A percentile compares a stretch with the other conserved stretches of the same genome.
Evolutionary conservation across 768 basidiomycete genomes (phyloP).

Genomic region (Kwoniella sp.): DNA sequence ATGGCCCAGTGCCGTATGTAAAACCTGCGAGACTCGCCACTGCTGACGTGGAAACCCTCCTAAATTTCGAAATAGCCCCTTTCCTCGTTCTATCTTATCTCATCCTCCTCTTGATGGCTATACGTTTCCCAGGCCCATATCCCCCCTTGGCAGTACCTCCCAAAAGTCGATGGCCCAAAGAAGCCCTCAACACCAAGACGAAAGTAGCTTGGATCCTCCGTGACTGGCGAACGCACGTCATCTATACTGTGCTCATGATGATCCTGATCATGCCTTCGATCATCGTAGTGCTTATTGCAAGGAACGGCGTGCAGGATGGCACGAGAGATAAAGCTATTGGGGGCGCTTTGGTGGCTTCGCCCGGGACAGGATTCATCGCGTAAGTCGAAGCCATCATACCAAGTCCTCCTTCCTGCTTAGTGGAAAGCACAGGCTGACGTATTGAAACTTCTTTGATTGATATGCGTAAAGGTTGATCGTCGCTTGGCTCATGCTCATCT

Average conservation of each 20-base stretch:
- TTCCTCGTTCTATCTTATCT: conserved; percentile 10
- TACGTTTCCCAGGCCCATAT: conserved; percentile 13
- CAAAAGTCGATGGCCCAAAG: conserved; percentile 3
- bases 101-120: conserved; percentile 2
- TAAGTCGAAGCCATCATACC: conserved; percentile 8
- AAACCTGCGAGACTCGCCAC: too few relatives aligned
- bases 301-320: not conserved
- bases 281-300: conserved; percentile 6
- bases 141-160: conserved; percentile 15
- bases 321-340: not conserved
- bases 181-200: not conserved
- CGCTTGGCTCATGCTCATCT: conserved; percentile 10
- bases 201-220: conserved; percentile 13
- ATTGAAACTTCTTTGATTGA: too few relatives aligned
- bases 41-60: too few relatives aligned
- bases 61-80: too few relatives aligned
- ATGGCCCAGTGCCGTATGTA: too few relatives aligned
- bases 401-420: too few relatives aligned
- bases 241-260: conserved; percentile 1
- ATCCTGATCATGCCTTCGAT: conserved; percentile 12
- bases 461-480: conserved; percentile 7
- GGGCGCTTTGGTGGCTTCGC: conserved; percentile 6
- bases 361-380: conserved; percentile 13
- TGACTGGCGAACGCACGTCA: conserved; percentile 8
- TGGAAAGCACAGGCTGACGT: too few relatives aligned